These are phyloP conservation scores for Colletotrichum godetiae DNA, from an alignment of 2,329 filamentous ascomycete species.

Conservation along the genomic window DNA sequence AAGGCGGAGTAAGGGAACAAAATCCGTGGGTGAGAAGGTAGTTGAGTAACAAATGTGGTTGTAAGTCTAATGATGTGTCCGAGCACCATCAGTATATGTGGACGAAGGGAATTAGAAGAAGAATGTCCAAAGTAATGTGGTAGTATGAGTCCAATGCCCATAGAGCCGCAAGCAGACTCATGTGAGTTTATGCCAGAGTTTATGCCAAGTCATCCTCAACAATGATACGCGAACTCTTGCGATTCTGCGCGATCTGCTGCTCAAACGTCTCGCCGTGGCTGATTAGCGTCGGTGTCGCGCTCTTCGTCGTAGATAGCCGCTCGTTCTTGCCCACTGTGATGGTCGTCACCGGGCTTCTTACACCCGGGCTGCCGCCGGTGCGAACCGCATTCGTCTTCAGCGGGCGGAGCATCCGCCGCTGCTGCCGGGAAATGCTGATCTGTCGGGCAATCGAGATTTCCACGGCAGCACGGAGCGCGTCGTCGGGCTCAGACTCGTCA, in stretches of 20 bases:
- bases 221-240: constrained; percentile 65
- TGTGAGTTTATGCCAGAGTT: background rate
- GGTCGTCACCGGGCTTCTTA: constrained; percentile 26
- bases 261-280: constrained; percentile 46
- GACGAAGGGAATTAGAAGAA: constrained; percentile 11
- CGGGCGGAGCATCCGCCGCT: constrained; percentile 69
- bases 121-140: background rate
- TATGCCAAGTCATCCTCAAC: constrained; percentile 56
- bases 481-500: constrained; percentile 51
- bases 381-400: constrained; percentile 50
- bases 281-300: constrained; percentile 59
- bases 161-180: background rate
- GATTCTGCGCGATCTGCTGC: constrained; percentile 50
- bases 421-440: constrained; percentile 73
- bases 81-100: background rate
- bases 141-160: background rate
- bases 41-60: background rate
- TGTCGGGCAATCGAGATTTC: constrained; percentile 76
- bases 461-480: constrained; percentile 64
- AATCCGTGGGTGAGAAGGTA: background rate
- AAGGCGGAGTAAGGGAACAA: background rate
- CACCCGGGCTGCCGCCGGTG: constrained; percentile 26
- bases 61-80: background rate
- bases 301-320: constrained; percentile 50
- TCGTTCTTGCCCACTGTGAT: constrained; percentile 40